These are phyloP conservation scores for Monascus purpureus DNA, from an alignment of 495 filamentous ascomycete genomes.

Conservation along the genomic window DNA sequence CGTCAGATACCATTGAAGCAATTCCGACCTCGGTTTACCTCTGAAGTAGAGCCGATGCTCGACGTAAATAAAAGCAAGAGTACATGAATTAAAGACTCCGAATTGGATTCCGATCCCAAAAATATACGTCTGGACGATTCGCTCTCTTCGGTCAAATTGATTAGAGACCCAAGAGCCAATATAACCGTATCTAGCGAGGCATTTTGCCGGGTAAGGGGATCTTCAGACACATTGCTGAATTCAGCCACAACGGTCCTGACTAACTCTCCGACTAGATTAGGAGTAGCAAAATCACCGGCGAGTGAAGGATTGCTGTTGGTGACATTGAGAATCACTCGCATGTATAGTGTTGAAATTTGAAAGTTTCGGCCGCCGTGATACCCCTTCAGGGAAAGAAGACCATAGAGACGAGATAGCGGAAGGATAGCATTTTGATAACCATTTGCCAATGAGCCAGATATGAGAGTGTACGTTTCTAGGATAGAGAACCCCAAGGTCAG, in stretches of 20 bases:
- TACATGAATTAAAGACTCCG: conserved; percentile 20
- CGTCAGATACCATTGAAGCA: background rate
- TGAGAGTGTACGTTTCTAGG: conserved; percentile 44
- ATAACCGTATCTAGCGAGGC: conserved; percentile 55
- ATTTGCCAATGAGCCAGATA: conserved; percentile 9
- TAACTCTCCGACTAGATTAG: conserved; percentile 41
- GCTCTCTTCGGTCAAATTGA: conserved; percentile 77
- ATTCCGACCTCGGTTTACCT: conserved; percentile 24
- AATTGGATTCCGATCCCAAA: conserved; percentile 9
- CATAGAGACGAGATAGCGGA: conserved; percentile 15
- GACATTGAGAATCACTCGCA: conserved; percentile 72
- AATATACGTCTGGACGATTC: conserved; percentile 34
- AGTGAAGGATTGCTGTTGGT: conserved; percentile 67
- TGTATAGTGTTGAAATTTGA: conserved; percentile 18
- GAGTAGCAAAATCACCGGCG: conserved; percentile 49
- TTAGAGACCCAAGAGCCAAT: conserved; percentile 68
- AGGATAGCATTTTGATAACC: conserved; percentile 13
- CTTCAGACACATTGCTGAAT: conserved; percentile 24
- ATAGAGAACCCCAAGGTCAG: conserved; percentile 39
- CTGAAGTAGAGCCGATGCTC: conserved; percentile 24
- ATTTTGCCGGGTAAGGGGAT: conserved; percentile 29
- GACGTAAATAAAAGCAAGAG: conserved; percentile 30
- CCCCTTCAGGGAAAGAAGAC: conserved; percentile 11
- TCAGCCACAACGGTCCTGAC: conserved; percentile 33
- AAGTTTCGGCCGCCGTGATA: conserved; percentile 5